These are phyloP conservation scores for Didymella sp. DNA, from an alignment of 2,329 filamentous ascomycete genomes.

Conservation along the genomic window DNA sequence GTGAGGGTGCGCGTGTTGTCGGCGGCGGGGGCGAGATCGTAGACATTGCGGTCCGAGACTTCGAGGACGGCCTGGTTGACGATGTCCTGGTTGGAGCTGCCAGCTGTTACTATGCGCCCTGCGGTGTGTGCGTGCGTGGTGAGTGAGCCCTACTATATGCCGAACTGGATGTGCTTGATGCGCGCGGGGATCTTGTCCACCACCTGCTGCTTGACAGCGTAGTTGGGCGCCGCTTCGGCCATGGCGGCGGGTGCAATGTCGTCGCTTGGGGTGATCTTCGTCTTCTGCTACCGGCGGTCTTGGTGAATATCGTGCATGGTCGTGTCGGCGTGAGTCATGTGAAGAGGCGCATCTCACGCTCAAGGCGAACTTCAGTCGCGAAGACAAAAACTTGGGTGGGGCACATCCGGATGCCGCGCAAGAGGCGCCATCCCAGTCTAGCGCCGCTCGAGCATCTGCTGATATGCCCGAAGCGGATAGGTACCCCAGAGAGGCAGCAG, in stretches of 20 bases:
- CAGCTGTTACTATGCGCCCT: conserved; percentile 25
- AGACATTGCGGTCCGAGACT: conserved; percentile 91
- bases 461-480: conserved; percentile 26
- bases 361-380: conserved; percentile 24
- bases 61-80: conserved; percentile 94
- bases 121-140: conserved; percentile 1
- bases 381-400: conserved; percentile 29
- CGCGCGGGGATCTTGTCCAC: conserved; percentile 87
- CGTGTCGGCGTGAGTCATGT: conserved; percentile 34
- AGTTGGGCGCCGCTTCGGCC: conserved; percentile 32
- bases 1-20: conserved; percentile 71
- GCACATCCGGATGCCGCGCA: conserved; percentile 19
- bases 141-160: conserved; percentile 70
- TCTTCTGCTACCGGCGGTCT: conserved; percentile 27
- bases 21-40: conserved; percentile 76
- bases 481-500: conserved; percentile 24
- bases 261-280: background rate
- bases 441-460: conserved; percentile 2
- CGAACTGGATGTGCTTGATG: conserved; percentile 93
- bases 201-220: conserved; percentile 79
- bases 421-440: conserved; percentile 2
- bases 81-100: conserved; percentile 87
- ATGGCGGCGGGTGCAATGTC: conserved; percentile 20
- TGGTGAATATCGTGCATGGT: conserved; percentile 25
- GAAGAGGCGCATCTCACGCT: conserved; percentile 12